Conservation (phyloP, 2,329 filamentous ascomycete genomes). For the Pestalotiopsis sp. region DNA sequence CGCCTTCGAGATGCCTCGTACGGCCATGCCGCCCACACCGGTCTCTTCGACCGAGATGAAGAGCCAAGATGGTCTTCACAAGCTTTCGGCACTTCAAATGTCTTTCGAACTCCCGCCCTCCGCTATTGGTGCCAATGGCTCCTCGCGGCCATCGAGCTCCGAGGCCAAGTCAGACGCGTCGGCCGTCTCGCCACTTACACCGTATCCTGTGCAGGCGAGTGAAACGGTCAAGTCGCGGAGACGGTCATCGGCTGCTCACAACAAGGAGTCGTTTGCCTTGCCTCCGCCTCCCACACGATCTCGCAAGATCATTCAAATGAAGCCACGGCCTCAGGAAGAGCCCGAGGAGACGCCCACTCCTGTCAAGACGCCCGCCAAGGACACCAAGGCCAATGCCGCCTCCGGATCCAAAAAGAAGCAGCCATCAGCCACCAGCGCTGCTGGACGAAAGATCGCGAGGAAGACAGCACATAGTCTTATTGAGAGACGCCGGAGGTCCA, state of each 20-base stretch:
- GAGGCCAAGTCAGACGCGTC: constrained; percentile 32
- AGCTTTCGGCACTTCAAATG: constrained; percentile 64
- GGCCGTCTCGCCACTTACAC: constrained; percentile 25
- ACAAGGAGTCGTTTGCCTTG: constrained; percentile 72
- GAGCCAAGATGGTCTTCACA: constrained; percentile 67
- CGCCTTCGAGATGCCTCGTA: constrained; percentile 60
- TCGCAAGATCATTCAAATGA: constrained; percentile 98
- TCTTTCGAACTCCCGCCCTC: constrained; percentile 79
- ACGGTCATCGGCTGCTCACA: constrained; percentile 49
- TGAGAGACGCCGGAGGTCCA: constrained; percentile 84
- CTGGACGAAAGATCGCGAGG: constrained; percentile 90
- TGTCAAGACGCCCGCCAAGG: constrained; percentile 16
- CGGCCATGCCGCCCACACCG: constrained; percentile 72
- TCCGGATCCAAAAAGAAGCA: constrained; percentile 72
- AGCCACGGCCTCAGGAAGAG: constrained; percentile 59
- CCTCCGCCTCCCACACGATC: constrained; percentile 91
- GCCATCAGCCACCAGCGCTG: constrained; percentile 74
- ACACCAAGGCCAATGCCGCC: constrained; percentile 25
- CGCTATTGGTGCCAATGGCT: constrained; percentile 57
- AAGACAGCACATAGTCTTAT: constrained; percentile 97
- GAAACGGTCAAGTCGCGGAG: constrained; percentile 55
- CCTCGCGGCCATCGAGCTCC: constrained; percentile 48
- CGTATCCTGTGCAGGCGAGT: constrained; percentile 49
- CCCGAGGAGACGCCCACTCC: constrained; percentile 25
- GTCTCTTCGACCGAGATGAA: constrained; percentile 80